Conservation (phyloP, 139 green algal genomes). For the Chlamydomonas schloesseri region DNA sequence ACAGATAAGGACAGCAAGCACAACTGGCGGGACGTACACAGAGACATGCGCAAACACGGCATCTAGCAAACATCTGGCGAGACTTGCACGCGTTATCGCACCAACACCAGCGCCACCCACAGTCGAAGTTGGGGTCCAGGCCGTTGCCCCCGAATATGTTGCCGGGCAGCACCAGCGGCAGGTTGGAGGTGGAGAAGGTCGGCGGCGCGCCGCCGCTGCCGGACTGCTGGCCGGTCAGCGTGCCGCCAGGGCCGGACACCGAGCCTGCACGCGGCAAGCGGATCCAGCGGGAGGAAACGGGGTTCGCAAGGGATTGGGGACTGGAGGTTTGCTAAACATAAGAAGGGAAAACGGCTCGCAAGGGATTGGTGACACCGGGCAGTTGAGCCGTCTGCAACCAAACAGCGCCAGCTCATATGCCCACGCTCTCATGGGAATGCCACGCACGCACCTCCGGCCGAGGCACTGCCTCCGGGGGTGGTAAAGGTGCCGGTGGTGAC, state of each 20-base stretch:
- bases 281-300: background rate
- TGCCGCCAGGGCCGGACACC: conserved; percentile 24
- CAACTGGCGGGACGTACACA: too few relatives aligned
- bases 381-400: too few relatives aligned
- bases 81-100: too few relatives aligned
- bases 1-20: too few relatives aligned
- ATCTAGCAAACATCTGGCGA: too few relatives aligned
- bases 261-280: conserved; percentile 2
- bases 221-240: background rate
- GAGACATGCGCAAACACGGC: too few relatives aligned
- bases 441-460: background rate
- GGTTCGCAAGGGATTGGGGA: background rate
- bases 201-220: conserved; percentile 7
- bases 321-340: too few relatives aligned
- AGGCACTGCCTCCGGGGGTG: conserved; percentile 31
- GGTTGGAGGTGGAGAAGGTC: background rate
- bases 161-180: background rate
- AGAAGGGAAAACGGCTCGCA: too few relatives aligned
- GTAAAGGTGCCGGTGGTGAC: conserved; percentile 33
- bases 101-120: background rate
- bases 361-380: too few relatives aligned
- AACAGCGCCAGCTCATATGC: too few relatives aligned
- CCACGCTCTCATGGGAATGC: too few relatives aligned
- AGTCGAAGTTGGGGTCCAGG: conserved; percentile 25
- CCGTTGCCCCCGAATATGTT: background rate